Percentiles rank a stretch among this genome's conserved stretches.
These are phyloP conservation scores for Phytopythium ostracodes DNA, from an alignment of 352 stramenopile species.

Conservation along the genomic window DNA sequence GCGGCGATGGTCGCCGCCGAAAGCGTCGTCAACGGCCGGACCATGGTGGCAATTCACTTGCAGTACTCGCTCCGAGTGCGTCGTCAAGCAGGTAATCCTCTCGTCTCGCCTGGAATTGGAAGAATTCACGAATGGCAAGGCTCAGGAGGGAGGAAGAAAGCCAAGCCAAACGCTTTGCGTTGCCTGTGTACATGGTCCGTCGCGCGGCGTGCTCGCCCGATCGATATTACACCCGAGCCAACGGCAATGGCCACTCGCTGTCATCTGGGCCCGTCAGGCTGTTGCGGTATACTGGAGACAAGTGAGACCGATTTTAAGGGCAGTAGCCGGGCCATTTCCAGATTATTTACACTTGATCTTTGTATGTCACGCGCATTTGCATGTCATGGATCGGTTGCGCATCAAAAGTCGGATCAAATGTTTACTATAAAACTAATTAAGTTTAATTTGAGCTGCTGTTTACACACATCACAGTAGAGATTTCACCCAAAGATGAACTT, in stretches of 20 bases:
- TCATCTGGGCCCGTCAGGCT: not conserved
- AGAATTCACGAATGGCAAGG: conserved; percentile 1
- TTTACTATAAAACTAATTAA: too few species aligned
- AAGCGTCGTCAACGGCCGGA: not conserved
- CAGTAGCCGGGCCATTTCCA: not conserved
- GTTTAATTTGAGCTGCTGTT: too few species aligned
- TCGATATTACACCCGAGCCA: not conserved
- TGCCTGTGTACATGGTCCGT: not conserved
- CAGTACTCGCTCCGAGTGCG: not conserved
- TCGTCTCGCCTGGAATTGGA: not conserved
- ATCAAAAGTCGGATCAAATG: not conserved
- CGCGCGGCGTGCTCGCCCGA: not conserved
- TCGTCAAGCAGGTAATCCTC: not conserved
- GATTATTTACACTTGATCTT: not conserved
- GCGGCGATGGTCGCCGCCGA: not conserved
- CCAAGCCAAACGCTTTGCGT: not conserved
- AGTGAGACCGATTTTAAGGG: not conserved
- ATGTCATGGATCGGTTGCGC: not conserved
- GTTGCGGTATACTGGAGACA: not conserved
- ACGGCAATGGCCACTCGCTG: not conserved
- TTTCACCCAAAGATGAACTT: not conserved
- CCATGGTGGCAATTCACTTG: conserved; percentile 1
- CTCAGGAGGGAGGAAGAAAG: not conserved
- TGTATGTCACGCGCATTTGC: not conserved
- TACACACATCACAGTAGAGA: too few species aligned